phyloP scores from a whole-genome alignment of 768 basidiomycete genomes.

The Phylloporus sp. region DNA sequence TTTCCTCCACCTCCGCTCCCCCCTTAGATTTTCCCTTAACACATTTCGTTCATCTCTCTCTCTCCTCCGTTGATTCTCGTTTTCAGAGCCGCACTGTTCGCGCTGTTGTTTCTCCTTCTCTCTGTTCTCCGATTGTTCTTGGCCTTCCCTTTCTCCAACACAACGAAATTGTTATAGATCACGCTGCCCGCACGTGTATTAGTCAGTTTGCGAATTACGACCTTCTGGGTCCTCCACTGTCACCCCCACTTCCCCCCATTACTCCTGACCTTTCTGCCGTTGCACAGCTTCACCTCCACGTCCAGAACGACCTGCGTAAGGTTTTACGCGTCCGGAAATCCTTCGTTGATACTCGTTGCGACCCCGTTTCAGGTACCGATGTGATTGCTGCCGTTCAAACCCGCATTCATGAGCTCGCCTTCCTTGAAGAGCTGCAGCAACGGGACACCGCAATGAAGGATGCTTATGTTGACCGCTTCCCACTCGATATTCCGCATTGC shows the following conservation, averaged over 20 bases:
- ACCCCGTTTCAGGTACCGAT: background rate
- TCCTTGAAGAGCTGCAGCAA: background rate
- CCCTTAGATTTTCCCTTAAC: too few relatives aligned
- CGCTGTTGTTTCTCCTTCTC: constrained; percentile 22
- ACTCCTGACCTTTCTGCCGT: too few relatives aligned
- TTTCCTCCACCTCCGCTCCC: too few relatives aligned
- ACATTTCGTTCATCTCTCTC: constrained; percentile 9
- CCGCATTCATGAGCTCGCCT: background rate
- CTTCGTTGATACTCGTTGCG: background rate
- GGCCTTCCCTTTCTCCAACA: constrained; percentile 31
- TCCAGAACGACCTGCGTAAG: too few relatives aligned
- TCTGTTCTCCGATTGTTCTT: constrained; percentile 29
- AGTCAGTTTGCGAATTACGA: constrained; percentile 4
- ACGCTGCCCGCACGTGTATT: constrained; percentile 1
- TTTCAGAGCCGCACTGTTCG: background rate
- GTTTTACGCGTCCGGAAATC: too few relatives aligned
- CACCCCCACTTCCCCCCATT: background rate
- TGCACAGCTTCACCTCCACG: too few relatives aligned
- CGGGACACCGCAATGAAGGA: background rate
- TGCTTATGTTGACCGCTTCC: constrained; percentile 21
- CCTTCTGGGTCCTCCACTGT: background rate
- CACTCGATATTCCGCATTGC: constrained; percentile 22
- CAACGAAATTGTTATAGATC: constrained; percentile 35
- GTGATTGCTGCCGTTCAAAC: background rate
- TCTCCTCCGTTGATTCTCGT: constrained; percentile 2